Conservation (phyloP, 805 yeast species). For the Allodekkera sacchari region DNA sequence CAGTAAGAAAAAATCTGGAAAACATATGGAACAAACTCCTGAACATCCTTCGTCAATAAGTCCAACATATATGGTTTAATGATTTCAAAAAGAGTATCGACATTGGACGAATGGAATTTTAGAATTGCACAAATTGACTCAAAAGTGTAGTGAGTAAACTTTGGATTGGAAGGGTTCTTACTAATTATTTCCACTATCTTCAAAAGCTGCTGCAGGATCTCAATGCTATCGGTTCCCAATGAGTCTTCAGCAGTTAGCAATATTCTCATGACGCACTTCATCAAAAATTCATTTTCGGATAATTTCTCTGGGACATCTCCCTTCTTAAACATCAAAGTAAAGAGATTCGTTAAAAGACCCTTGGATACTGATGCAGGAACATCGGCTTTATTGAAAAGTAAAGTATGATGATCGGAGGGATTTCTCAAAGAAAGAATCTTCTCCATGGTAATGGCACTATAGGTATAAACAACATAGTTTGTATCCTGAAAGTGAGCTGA, state of each 20-base stretch:
- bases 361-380: conserved; percentile 51
- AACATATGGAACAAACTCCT: conserved; percentile 89
- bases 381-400: conserved; percentile 68
- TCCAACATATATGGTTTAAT: conserved; percentile 61
- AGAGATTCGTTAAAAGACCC: conserved; percentile 56
- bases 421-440: conserved; percentile 73
- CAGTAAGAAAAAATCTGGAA: conserved; percentile 83
- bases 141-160: conserved; percentile 82
- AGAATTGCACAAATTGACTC: conserved; percentile 79
- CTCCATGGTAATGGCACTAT: conserved; percentile 89
- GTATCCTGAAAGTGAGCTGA: conserved; percentile 57
- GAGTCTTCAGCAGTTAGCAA: conserved; percentile 64
- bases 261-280: conserved; percentile 83
- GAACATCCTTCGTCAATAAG: conserved; percentile 74
- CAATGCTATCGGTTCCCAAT: conserved; percentile 36
- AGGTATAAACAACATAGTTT: conserved; percentile 82
- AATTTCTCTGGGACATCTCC: conserved; percentile 74
- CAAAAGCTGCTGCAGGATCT: conserved; percentile 56
- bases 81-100: conserved; percentile 35
- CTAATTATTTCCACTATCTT: conserved; percentile 62
- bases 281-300: conserved; percentile 90
- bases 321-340: conserved; percentile 54
- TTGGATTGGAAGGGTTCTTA: conserved; percentile 92
- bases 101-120: conserved; percentile 34
- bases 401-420: conserved; percentile 39